Evolutionary conservation across 1,284 basidiomycete species (phyloP), one percentile per base, ranked within the genome.

Genomic region (Irpex sp.): DNA sequence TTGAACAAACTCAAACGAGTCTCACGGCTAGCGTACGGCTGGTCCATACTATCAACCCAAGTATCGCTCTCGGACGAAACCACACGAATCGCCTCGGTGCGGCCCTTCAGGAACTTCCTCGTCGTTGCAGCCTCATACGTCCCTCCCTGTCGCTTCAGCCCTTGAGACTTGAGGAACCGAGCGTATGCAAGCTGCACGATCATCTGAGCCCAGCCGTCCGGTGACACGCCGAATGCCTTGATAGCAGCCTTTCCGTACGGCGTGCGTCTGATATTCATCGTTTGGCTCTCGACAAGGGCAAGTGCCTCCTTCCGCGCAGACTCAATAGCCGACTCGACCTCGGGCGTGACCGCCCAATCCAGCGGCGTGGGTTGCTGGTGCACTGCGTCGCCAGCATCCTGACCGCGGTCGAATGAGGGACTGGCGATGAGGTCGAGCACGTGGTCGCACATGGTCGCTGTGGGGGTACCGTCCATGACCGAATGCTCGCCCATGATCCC

Each of bases 151-250:
- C 74, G 72, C 61, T 72, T 75, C 67, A 81, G 68, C 15, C 79
- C 72, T 4, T 67, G 64, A 1, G 69, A 61, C 19, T 64, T 79
- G 43, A 88, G 76, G 59, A 94, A 80, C 6, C 93, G 83, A 65
- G 80, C 85, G 73, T 94, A 94, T 4, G 94, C 94, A 56, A 97
- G 79, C 75, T 97, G 94, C 63, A 96, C 82, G 67, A 92, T 77
- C 85, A 96, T 89, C 78, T 97, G 95, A 35, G 90, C 87, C 93
- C 94, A 97, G n/a, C 90, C 91, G 72, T 97, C 95, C 1, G 94
- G 94, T 19, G 90, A 91, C 26, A 92, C 86, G 56, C 90, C 88
- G 71, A 92, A 93, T 59, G 81, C 77, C 81, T 97, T 97, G 79
- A 97, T 92, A n/a, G 86, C 86, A 39, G 83, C 84, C 77, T 96